Base-by-base conservation (phyloP, 2,329 filamentous ascomycete genomes). In the Thielaviopsis cerberus region DNA sequence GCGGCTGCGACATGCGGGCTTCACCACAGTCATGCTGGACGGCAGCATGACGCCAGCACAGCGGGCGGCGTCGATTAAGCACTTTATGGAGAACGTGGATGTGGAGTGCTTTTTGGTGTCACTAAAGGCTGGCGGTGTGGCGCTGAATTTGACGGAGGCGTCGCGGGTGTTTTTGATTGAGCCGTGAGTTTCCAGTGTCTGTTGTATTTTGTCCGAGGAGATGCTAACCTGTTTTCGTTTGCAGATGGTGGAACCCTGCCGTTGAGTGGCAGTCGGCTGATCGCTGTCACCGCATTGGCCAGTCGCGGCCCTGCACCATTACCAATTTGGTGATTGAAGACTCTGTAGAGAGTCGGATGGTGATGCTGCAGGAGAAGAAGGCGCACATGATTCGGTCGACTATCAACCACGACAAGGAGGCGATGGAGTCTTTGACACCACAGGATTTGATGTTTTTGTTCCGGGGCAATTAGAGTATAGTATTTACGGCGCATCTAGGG, bases 231-330 rank as follows among this genome's bases (percentile, higher is more conserved):
- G n/a, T 23, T 62, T 26, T 22, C 48, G 1, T 13, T 15, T 57
- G 30, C 26, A 89, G 86, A 64, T 97, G 92, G 92, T 98, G 92
- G 92, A 97, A 97, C 64, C 92, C 92, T n/a, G 90, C 90, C n/a
- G 91, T 91, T 0, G 92, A 98, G 72, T 98, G 92, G 92, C 92
- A 98, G 71, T 92, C 86, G 62, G 92, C 92, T 2, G 92, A 98
- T 69, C 80, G 87, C 63, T 89, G 86, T 67, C 92, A 97, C 71
- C 89, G 92, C 58, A 98, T 97, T 64, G 92, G 92, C 30, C 92
- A 98, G 73, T 87, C 83, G 53, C 85, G 92, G 7, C 91, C 91
- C 26, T 97, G 92, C 68, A 88, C 88, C 37, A 94, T 98, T 65
- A 97, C 90, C 1, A 83, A 92, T 26, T 80, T 98, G 11, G 94